These are phyloP conservation scores for Cylindricascospora bacillispora DNA, from an alignment of 1,139 yeast genomes.

Conservation along the genomic window DNA sequence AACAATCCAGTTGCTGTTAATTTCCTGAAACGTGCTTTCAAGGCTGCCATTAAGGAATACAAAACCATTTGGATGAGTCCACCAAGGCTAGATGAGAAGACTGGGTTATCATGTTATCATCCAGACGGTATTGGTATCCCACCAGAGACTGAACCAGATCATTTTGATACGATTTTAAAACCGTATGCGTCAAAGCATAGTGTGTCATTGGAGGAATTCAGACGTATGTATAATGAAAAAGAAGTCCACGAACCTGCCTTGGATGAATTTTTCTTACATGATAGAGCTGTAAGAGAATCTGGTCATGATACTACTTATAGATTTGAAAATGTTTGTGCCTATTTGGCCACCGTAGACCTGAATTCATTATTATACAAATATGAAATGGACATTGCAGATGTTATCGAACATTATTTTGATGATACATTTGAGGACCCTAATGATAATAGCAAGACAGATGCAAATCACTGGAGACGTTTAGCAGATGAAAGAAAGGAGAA, in stretches of 20 bases:
- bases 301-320: constrained; percentile 95
- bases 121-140: constrained; percentile 89
- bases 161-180: constrained; percentile 59
- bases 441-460: constrained; percentile 35
- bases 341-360: constrained; percentile 82
- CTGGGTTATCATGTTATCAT: constrained; percentile 82
- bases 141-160: constrained; percentile 91
- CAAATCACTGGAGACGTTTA: constrained; percentile 46
- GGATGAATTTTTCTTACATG: constrained; percentile 84
- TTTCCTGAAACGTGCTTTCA: constrained; percentile 49
- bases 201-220: constrained; percentile 55
- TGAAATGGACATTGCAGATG: constrained; percentile 69
- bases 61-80: constrained; percentile 60
- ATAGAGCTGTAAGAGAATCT: constrained; percentile 89
- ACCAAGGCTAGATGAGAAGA: constrained; percentile 63
- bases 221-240: constrained; percentile 55
- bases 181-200: constrained; percentile 59
- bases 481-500: constrained; percentile 43
- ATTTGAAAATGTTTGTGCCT: constrained; percentile 79
- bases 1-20: constrained; percentile 37
- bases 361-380: constrained; percentile 81
- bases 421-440: constrained; percentile 30
- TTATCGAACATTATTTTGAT: constrained; percentile 44
- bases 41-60: constrained; percentile 83
- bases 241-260: constrained; percentile 59